Conservation (phyloP, 257 asterid genomes). For the Rhazya stricta region DNA sequence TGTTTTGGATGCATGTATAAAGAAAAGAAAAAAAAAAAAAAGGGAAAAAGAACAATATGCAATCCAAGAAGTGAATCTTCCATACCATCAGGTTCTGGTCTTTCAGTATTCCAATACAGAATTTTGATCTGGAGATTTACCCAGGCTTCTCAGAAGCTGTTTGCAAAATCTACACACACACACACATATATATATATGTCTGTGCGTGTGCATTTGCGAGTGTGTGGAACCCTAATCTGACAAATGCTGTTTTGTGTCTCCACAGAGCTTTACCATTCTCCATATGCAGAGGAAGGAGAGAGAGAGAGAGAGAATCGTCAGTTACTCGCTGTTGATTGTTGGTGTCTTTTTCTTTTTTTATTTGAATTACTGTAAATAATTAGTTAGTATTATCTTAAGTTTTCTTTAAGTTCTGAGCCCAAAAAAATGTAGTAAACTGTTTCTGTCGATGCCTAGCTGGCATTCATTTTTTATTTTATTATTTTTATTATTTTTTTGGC, state of each 20-base stretch:
- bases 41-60: no score
- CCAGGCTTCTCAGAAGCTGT: slow-evolving; percentile 17
- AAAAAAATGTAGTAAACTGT: no score
- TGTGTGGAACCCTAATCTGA: slow-evolving; percentile 49
- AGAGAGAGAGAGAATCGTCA: slow-evolving; percentile 6
- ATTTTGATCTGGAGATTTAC: slow-evolving; percentile 44
- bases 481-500: no score
- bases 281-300: slow-evolving; percentile 1
- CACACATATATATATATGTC: neutral
- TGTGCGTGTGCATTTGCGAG: neutral
- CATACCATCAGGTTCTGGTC: slow-evolving; percentile 19
- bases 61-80: slow-evolving; percentile 30
- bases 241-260: slow-evolving; percentile 42
- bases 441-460: no score
- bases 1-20: neutral
- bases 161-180: slow-evolving; percentile 16
- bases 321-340: neutral
- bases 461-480: no score
- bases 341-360: neutral
- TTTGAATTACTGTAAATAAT: no score
- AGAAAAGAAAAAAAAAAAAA: slow-evolving; percentile 4
- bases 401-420: no score
- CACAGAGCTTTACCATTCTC: slow-evolving; percentile 22
- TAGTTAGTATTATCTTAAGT: no score
- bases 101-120: slow-evolving; percentile 26